These are phyloP conservation scores for Cantharellus cinnabarinus DNA, from an alignment of 768 basidiomycete genomes.

Conservation along the genomic window DNA sequence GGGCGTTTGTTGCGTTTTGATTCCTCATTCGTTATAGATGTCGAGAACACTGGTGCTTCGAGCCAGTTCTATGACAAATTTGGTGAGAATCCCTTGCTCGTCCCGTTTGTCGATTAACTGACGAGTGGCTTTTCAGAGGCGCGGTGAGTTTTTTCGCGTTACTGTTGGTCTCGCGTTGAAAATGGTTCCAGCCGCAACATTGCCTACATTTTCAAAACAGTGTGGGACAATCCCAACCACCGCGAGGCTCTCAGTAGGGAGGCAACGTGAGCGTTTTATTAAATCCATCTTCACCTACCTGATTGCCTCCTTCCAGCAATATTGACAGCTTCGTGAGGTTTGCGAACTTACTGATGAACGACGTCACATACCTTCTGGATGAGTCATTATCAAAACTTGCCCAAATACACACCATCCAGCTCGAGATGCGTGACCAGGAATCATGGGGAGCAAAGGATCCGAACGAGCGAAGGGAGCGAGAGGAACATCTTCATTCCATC, in stretches of 20 bases:
- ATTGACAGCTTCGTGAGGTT: constrained; percentile 87
- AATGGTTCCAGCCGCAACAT: constrained; percentile 54
- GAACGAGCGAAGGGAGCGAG: constrained; percentile 69
- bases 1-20: neutral
- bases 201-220: constrained; percentile 62
- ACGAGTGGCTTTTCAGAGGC: constrained; percentile 24
- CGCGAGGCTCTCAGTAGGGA: constrained; percentile 69
- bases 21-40: constrained; percentile 35
- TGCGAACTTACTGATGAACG: constrained; percentile 96
- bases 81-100: constrained; percentile 28
- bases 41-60: constrained; percentile 91
- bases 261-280: constrained; percentile 34
- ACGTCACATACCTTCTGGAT: constrained; percentile 94
- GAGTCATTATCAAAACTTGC: constrained; percentile 78
- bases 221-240: constrained; percentile 84
- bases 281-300: neutral
- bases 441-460: constrained; percentile 46
- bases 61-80: constrained; percentile 99
- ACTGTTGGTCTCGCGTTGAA: constrained; percentile 10
- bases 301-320: constrained; percentile 16
- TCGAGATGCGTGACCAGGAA: constrained; percentile 57
- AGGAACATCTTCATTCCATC: constrained; percentile 51
- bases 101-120: constrained; percentile 3
- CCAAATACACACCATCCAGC: constrained; percentile 73
- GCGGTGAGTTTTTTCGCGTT: constrained; percentile 18